A percentile compares a stretch with the other conserved stretches of the same genome.
phyloP scores from a whole-genome alignment of 371 early-diverging fungal species.

The Phascolomyces articulosus region DNA sequence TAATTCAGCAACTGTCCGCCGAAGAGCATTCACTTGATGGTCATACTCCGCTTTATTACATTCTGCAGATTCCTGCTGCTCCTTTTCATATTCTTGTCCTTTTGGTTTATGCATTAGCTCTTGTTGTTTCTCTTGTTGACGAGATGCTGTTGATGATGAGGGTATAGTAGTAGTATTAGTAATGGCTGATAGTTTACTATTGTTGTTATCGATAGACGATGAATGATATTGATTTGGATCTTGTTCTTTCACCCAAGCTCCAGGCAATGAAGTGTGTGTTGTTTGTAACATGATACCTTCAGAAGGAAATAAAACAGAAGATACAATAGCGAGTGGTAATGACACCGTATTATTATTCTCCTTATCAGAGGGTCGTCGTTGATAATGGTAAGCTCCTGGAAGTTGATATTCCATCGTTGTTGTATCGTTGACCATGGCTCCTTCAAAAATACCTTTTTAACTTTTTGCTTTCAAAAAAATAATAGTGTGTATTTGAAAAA shows the following conservation, averaged over 20 bases:
- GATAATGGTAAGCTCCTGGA: conserved; percentile 3
- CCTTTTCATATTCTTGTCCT: not conserved
- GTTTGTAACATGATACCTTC: conserved; percentile 18
- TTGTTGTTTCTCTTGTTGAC: conserved; percentile 1
- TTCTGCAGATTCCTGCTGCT: not conserved
- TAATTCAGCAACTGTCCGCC: conserved; percentile 36
- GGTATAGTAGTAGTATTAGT: too few relatives aligned
- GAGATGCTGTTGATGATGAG: not conserved
- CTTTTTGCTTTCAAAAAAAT: not conserved
- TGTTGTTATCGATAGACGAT: too few relatives aligned
- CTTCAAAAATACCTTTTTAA: too few relatives aligned
- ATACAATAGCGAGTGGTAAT: conserved; percentile 20
- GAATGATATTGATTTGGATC: not conserved
- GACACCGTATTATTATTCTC: not conserved
- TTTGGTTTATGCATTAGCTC: not conserved
- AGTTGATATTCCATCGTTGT: conserved; percentile 7
- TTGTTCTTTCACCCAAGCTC: conserved; percentile 38
- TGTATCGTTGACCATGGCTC: not conserved
- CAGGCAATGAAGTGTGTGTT: conserved; percentile 27
- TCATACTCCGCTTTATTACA: conserved; percentile 4
- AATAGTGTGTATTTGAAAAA: not conserved
- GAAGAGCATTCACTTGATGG: conserved; percentile 26
- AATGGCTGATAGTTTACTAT: too few relatives aligned
- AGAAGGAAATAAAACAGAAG: conserved; percentile 25
- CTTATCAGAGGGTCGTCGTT: not conserved